Evolutionary conservation across 345 rosid genomes (phyloP).

Genomic region (Sisymbrium altissimum): DNA sequence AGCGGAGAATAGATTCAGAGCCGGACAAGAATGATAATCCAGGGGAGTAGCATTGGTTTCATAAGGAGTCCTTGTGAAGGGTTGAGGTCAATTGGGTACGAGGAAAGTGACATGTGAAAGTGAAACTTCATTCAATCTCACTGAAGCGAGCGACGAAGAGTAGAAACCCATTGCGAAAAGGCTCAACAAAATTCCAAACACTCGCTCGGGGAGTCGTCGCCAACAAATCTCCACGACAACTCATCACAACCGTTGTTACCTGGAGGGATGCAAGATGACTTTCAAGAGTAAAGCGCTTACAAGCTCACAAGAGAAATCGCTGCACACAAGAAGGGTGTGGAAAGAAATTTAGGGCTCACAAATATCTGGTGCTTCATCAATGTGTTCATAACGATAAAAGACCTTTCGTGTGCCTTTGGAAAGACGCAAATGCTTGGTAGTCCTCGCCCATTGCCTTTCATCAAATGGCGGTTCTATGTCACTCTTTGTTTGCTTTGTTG

Average conservation of each 20-base stretch:
- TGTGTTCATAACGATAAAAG: constrained; percentile 88
- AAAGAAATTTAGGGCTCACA: constrained; percentile 83
- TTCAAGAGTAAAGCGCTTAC: constrained; percentile 61
- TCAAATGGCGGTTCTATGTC: no score
- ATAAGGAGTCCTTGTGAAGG: constrained; percentile 98
- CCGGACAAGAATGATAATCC: constrained; percentile 34
- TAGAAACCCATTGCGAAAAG: constrained; percentile 41
- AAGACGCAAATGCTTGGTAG: no score
- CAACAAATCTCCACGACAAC: constrained; percentile 27
- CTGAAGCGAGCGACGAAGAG: constrained; percentile 24
- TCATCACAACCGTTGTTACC: constrained; percentile 49
- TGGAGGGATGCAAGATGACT: constrained; percentile 87
- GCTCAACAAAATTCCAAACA: constrained; percentile 35
- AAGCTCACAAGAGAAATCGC: constrained; percentile 65
- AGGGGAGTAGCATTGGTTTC: constrained; percentile 39
- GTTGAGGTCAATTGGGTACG: constrained; percentile 69
- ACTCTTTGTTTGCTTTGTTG: not conserved
- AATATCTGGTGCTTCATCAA: constrained; percentile 70
- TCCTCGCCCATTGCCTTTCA: no score
- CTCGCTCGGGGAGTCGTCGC: constrained; percentile 13
- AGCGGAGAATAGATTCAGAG: constrained; percentile 53
- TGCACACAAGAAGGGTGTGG: constrained; percentile 83
- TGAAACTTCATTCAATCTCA: constrained; percentile 22
- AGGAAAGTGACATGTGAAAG: constrained; percentile 37
- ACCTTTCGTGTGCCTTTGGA: constrained; percentile 86